Percentiles rank a stretch among this genome's conserved stretches.
Evolutionary conservation across 1,284 basidiomycete genomes (phyloP).

Genomic region (Leccinum pseudoinsigne): DNA sequence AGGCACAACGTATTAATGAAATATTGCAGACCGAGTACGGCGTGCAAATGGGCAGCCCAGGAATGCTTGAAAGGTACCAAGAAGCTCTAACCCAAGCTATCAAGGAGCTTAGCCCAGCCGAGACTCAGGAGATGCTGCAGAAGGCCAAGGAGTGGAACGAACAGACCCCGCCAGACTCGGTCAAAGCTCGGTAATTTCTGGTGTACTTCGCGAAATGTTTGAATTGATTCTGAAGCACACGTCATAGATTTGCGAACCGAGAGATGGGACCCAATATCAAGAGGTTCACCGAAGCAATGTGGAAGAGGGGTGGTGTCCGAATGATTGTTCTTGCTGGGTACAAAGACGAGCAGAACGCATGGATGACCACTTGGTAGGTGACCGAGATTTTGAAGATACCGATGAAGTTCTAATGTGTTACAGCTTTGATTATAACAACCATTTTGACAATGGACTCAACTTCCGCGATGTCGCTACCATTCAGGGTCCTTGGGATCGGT

Average conservation of each 20-base stretch:
- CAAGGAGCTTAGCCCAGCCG: background rate
- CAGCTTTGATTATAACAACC: background rate
- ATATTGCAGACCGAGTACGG: background rate
- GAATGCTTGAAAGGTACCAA: background rate
- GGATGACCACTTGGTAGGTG: background rate
- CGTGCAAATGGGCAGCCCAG: background rate
- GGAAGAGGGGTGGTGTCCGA: background rate
- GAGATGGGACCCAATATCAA: background rate
- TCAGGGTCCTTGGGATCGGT: background rate
- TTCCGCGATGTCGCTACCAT: background rate
- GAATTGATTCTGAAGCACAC: background rate
- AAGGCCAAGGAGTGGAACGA: background rate
- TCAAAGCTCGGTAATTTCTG: background rate
- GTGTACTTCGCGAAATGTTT: background rate
- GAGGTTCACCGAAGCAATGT: background rate
- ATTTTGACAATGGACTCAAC: background rate
- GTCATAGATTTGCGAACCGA: background rate
- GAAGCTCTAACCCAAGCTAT: background rate
- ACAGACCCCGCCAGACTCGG: background rate
- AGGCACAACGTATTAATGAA: background rate
- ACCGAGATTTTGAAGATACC: background rate
- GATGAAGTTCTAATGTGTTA: background rate
- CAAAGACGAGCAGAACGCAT: background rate
- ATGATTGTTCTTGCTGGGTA: background rate
- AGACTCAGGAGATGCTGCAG: background rate